Evolutionary conservation across 1,284 basidiomycete species (phyloP).

Genomic region (Quambalaria eucalypti): DNA sequence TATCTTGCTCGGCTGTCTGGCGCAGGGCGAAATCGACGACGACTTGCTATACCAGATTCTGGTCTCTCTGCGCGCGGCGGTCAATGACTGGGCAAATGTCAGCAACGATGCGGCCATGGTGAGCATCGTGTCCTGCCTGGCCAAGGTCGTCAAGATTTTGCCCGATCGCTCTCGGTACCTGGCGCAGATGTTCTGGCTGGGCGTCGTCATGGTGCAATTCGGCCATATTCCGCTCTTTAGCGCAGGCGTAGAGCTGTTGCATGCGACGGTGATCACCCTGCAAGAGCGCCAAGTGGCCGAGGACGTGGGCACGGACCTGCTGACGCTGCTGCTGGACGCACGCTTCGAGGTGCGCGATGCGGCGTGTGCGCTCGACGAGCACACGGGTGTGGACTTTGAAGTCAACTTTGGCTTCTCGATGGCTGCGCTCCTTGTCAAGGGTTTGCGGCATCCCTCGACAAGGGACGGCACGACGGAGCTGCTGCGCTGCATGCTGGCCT

Average conservation of each 20-base stretch:
- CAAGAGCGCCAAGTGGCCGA: conserved; percentile 23
- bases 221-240: conserved; percentile 39
- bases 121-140: conserved; percentile 40
- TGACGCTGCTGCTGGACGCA: conserved; percentile 29
- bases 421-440: conserved; percentile 38
- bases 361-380: conserved; percentile 35
- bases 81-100: conserved; percentile 35
- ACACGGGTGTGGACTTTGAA: conserved; percentile 42
- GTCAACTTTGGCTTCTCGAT: conserved; percentile 39
- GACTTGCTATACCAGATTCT: conserved; percentile 81
- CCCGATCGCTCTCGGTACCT: conserved; percentile 33
- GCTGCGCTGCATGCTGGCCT: conserved; percentile 27
- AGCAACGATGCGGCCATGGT: conserved; percentile 38
- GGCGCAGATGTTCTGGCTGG: conserved; percentile 43
- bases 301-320: conserved; percentile 21
- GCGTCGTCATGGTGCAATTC: conserved; percentile 35
- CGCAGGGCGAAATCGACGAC: conserved; percentile 62
- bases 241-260: conserved; percentile 33
- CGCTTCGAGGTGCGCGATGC: conserved; percentile 35
- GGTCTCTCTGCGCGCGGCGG: conserved; percentile 55
- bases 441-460: conserved; percentile 33
- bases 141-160: conserved; percentile 39
- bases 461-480: conserved; percentile 29
- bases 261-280: conserved; percentile 25
- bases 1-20: conserved; percentile 69